Evolutionary conservation across 2,329 filamentous ascomycete species (phyloP), one percentile per base, ranked within the genome.

Genomic region (Cadophora sp.): DNA sequence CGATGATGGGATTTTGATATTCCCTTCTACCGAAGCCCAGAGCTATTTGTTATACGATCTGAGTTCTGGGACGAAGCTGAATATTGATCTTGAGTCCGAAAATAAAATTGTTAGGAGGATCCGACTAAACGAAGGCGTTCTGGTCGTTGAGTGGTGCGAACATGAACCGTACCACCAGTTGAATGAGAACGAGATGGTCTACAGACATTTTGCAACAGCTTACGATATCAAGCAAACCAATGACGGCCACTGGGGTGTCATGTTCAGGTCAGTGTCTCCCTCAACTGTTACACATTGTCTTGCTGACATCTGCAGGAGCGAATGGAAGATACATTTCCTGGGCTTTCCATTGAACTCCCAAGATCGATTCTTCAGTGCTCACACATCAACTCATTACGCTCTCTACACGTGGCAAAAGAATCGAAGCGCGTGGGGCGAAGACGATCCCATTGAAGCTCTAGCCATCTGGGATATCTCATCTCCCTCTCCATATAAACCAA

Each of bases 121-220:
- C 3, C 82, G 87, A 16, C 78, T 90, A 4, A 81, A 83, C 39
- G 78, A 83, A 41, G 79, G 80, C 1, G 79, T 88, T n/a, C 78
- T 91, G n/a, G 73, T 89, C 20, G 78, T 90, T n/a, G 87, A 90
- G 74, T 90, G 87, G 87, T 86, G 85, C 59, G 85, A 88, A 72
- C 75, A 79, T 1, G 78, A 82, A 33, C 78, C 83, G 0, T 85
- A 82, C 68, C 82, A 85, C 73, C 81, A 83, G 74, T 75, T 85
- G 24, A 84, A 86, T 73, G 81, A 83, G 65, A 77, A 78, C 58
- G 83, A 85, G 68, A 78, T 79, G 1, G 83, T 86, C 1, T 83
- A 86, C 75, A 81, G 83, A 5, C 87, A 89, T 76, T 89, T 85
- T 73, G 86, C 85, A 6, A 87, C 86, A 1, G 84, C 84, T 0